A percentile compares a stretch with the other conserved stretches of the same genome.
Evolutionary conservation across 2,329 filamentous ascomycete genomes (phyloP).

Genomic region (Botryotinia narcissicola): DNA sequence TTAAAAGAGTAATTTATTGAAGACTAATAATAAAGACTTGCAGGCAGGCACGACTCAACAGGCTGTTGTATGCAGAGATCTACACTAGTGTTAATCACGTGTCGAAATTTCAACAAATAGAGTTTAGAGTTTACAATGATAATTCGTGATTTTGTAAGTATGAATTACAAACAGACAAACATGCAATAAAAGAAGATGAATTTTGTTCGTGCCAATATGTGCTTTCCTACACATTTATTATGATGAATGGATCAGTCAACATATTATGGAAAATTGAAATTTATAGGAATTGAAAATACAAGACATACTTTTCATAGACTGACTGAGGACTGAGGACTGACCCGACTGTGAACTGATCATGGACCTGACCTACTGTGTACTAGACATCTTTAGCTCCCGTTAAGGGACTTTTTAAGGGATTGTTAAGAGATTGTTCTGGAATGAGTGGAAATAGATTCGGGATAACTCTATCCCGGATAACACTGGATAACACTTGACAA

Average conservation of each 20-base stretch:
- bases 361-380: neutral
- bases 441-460: neutral
- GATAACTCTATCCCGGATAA: neutral
- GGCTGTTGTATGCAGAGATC: constrained; percentile 1
- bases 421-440: neutral
- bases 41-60: neutral
- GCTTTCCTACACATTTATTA: neutral
- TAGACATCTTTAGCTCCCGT: neutral
- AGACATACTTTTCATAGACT: neutral
- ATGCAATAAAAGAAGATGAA: neutral
- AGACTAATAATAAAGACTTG: neutral
- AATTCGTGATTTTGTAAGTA: neutral
- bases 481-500: neutral
- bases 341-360: neutral
- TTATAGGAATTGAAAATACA: neutral
- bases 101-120: neutral
- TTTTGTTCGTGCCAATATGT: neutral
- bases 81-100: neutral
- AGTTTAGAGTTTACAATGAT: neutral
- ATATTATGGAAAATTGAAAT: neutral
- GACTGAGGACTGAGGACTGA: neutral
- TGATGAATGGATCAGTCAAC: neutral
- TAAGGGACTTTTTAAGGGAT: neutral
- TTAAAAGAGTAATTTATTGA: neutral
- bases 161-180: neutral